Percentiles rank a stretch among this genome's conserved stretches.
These are phyloP conservation scores for Trichoderma citrinoviride DNA, from an alignment of 2,329 filamentous ascomycete genomes.

Conservation along the genomic window DNA sequence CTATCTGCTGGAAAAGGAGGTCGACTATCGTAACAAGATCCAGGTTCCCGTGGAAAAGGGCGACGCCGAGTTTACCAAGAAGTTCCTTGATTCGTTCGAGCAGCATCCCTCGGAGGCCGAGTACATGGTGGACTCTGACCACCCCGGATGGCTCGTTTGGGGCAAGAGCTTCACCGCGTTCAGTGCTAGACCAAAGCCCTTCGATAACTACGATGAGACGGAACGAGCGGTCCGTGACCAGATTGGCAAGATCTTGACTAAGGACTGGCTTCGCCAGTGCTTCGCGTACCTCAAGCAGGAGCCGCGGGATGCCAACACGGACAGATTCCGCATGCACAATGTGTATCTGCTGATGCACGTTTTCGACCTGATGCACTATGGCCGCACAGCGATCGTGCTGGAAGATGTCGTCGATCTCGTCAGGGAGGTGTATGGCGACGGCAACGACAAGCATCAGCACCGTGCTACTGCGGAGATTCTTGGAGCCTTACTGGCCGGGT, in stretches of 20 bases:
- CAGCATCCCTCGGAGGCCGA: slow-evolving; percentile 65
- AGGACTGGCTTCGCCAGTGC: slow-evolving; percentile 80
- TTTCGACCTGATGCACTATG: slow-evolving; percentile 85
- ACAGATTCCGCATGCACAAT: slow-evolving; percentile 86
- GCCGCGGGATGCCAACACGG: slow-evolving; percentile 74
- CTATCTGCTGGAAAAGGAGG: slow-evolving; percentile 76
- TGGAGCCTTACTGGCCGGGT: slow-evolving; percentile 77
- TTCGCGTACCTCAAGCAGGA: slow-evolving; percentile 97
- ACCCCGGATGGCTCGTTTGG: slow-evolving; percentile 97
- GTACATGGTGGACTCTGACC: slow-evolving; percentile 88
- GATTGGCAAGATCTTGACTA: slow-evolving; percentile 77
- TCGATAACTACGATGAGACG: slow-evolving; percentile 71
- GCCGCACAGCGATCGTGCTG: slow-evolving; percentile 72
- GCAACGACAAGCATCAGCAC: slow-evolving; percentile 96
- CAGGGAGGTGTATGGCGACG: slow-evolving; percentile 78
- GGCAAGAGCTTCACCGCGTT: slow-evolving; percentile 80
- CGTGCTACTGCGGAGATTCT: slow-evolving; percentile 93
- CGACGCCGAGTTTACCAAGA: slow-evolving; percentile 73
- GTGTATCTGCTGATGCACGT: slow-evolving; percentile 84
- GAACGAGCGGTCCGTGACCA: slow-evolving; percentile 72
- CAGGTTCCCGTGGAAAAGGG: slow-evolving; percentile 69
- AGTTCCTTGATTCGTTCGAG: slow-evolving; percentile 75
- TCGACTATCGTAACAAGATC: slow-evolving; percentile 69
- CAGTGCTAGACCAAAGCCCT: slow-evolving; percentile 67
- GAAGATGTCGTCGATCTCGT: slow-evolving; percentile 84